Percentiles rank a stretch among this genome's conserved stretches.
These are phyloP conservation scores for Arthrobotrys sphaeroides DNA, from an alignment of 2,329 filamentous ascomycete species.

Conservation along the genomic window DNA sequence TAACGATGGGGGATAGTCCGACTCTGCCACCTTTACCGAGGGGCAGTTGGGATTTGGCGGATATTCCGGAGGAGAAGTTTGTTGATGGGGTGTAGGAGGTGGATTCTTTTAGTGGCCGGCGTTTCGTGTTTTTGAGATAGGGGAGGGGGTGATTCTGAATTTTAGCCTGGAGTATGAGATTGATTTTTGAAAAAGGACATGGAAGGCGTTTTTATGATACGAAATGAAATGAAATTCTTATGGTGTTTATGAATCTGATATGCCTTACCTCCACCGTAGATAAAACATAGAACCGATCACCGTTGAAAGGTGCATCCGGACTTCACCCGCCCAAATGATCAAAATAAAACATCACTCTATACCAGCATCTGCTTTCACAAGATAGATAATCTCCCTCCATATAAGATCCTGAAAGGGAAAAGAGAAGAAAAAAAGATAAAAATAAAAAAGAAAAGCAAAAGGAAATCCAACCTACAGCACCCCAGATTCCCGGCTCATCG, in stretches of 20 bases:
- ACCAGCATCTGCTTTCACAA: no score
- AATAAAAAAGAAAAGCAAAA: neutral
- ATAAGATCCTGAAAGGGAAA: neutral
- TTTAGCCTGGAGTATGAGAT: neutral
- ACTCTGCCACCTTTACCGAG: neutral
- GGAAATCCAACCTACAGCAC: constrained; percentile 20
- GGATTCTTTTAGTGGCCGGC: no score
- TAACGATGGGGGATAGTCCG: neutral
- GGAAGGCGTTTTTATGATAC: neutral
- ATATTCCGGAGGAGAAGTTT: constrained; percentile 7
- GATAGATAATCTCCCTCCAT: neutral
- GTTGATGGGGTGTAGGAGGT: neutral
- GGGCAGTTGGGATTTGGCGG: neutral
- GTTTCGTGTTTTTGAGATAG: neutral
- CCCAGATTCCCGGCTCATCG: constrained; percentile 22
- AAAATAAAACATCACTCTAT: no score
- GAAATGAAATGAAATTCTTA: neutral
- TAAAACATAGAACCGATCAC: no score
- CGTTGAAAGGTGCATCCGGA: no score
- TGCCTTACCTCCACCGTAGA: no score
- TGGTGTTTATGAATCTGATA: no score
- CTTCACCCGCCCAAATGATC: no score
- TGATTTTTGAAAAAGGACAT: neutral
- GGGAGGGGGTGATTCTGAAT: neutral
- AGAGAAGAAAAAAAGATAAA: neutral